Conservation (phyloP, 441 rosid genomes). For the Flueggea neowawraea region DNA sequence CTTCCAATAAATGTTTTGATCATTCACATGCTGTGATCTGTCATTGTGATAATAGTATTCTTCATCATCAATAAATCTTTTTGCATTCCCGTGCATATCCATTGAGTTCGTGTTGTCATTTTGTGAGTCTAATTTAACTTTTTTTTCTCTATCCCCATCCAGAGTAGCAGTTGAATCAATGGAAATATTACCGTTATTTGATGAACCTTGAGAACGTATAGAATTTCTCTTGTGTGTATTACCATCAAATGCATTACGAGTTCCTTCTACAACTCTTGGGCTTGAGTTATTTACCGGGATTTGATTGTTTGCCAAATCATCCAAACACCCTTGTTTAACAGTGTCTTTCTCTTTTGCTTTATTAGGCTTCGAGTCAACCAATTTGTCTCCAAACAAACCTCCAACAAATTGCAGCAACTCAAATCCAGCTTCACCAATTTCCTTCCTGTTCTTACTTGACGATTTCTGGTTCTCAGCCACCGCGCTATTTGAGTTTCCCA, state of each 20-base stretch:
- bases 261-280: slow-evolving; percentile 16
- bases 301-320: slow-evolving; percentile 15
- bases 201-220: slow-evolving; percentile 18
- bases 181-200: slow-evolving; percentile 5
- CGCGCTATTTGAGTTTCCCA: slow-evolving; percentile 19
- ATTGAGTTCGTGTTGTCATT: slow-evolving; percentile 17
- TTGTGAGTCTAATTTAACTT: slow-evolving; percentile 19
- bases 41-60: slow-evolving; percentile 28
- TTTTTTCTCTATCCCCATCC: slow-evolving; percentile 25
- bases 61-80: slow-evolving; percentile 21
- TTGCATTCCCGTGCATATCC: slow-evolving; percentile 16
- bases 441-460: slow-evolving; percentile 35
- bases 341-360: slow-evolving; percentile 32
- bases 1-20: slow-evolving; percentile 21
- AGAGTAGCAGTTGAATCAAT: slow-evolving; percentile 2
- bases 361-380: slow-evolving; percentile 25
- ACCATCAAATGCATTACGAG: slow-evolving; percentile 8
- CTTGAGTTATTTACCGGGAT: slow-evolving; percentile 22
- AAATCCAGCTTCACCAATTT: slow-evolving; percentile 31
- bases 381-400: slow-evolving; percentile 37
- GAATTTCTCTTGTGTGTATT: slow-evolving; percentile 15
- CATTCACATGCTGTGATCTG: slow-evolving; percentile 27
- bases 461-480: slow-evolving; percentile 33
- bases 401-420: slow-evolving; percentile 35
- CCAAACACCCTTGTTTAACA: slow-evolving; percentile 27